These are phyloP conservation scores for Diospyros lotus DNA, from an alignment of 148 eudicot genomes.

Conservation along the genomic window DNA sequence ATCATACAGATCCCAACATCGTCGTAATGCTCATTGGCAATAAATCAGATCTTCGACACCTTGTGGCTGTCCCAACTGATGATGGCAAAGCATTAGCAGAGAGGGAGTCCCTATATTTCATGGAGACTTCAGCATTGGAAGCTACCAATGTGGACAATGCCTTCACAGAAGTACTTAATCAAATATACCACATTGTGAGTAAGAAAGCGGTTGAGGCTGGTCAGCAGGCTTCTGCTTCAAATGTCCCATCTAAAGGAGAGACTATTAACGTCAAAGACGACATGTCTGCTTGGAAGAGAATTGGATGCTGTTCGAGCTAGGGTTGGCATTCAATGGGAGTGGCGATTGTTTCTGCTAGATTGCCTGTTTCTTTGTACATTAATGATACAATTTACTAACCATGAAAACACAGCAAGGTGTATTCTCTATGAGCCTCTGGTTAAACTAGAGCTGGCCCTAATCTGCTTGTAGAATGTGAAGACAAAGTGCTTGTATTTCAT, in stretches of 20 bases:
- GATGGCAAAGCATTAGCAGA: conserved; percentile 73
- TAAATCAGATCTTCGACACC: conserved; percentile 90
- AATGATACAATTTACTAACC: background rate
- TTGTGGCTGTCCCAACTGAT: conserved; percentile 64
- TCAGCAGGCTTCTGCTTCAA: conserved; percentile 45
- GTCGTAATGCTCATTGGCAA: conserved; percentile 91
- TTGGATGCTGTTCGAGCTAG: conserved; percentile 45
- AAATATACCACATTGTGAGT: conserved; percentile 75
- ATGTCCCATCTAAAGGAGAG: conserved; percentile 61
- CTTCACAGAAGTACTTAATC: conserved; percentile 63
- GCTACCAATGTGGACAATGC: conserved; percentile 89
- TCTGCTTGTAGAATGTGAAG: conserved; percentile 3
- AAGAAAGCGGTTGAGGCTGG: conserved; percentile 78
- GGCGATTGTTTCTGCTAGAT: conserved; percentile 11
- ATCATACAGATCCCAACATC: conserved; percentile 83
- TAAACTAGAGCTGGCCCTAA: background rate
- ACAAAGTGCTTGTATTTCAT: background rate
- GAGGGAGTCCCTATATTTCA: conserved; percentile 64
- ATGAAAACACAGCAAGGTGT: background rate
- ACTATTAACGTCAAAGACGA: conserved; percentile 60
- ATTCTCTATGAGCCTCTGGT: background rate
- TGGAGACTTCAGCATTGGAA: conserved; percentile 92
- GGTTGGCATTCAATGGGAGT: conserved; percentile 67
- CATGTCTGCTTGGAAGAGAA: conserved; percentile 55
- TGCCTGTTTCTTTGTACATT: background rate